Conservation (phyloP, 2,329 filamentous ascomycete genomes). For the Gremmenia infestans region DNA sequence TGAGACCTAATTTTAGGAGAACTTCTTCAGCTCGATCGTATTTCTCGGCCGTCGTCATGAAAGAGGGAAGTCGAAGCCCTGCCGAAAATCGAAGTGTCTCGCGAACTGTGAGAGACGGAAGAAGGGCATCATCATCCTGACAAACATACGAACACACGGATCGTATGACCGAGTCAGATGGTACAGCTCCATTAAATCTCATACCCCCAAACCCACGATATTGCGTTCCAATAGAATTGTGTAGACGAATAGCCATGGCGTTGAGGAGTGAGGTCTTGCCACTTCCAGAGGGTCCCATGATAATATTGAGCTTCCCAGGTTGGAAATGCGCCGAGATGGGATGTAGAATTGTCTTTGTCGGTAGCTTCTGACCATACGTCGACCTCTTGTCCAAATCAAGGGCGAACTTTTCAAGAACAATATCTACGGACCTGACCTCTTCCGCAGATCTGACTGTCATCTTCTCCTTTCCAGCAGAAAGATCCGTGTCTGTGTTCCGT, state of each 20-base stretch:
- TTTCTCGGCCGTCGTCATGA: slow-evolving; percentile 66
- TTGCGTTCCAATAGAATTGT: slow-evolving; percentile 54
- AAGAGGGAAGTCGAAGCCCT: slow-evolving; percentile 63
- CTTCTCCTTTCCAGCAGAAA: slow-evolving; percentile 67
- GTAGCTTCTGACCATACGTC: slow-evolving; percentile 45
- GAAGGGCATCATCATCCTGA: slow-evolving; percentile 70
- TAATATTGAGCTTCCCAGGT: slow-evolving; percentile 65
- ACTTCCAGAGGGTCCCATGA: slow-evolving; percentile 75
- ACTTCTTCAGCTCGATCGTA: slow-evolving; percentile 64
- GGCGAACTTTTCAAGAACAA: slow-evolving; percentile 59
- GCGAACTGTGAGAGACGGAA: slow-evolving; percentile 69
- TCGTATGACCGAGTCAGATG: slow-evolving; percentile 63
- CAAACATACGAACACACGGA: slow-evolving; percentile 73
- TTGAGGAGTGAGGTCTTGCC: slow-evolving; percentile 74
- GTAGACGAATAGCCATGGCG: slow-evolving; percentile 63
- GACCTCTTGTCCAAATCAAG: slow-evolving; percentile 60
- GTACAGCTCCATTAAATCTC: slow-evolving; percentile 64
- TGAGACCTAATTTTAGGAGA: slow-evolving; percentile 68
- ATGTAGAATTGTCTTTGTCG: slow-evolving; percentile 57
- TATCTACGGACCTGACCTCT: slow-evolving; percentile 56
- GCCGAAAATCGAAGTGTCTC: slow-evolving; percentile 70
- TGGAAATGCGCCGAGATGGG: slow-evolving; percentile 63
- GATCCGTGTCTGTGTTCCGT: slow-evolving; percentile 51
- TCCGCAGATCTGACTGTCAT: slow-evolving; percentile 50
- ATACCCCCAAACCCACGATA: slow-evolving; percentile 60